Evolutionary conservation across 2,329 filamentous ascomycete genomes (phyloP), one percentile per base, ranked within the genome.

Genomic region (Aspergillus tubingensis): DNA sequence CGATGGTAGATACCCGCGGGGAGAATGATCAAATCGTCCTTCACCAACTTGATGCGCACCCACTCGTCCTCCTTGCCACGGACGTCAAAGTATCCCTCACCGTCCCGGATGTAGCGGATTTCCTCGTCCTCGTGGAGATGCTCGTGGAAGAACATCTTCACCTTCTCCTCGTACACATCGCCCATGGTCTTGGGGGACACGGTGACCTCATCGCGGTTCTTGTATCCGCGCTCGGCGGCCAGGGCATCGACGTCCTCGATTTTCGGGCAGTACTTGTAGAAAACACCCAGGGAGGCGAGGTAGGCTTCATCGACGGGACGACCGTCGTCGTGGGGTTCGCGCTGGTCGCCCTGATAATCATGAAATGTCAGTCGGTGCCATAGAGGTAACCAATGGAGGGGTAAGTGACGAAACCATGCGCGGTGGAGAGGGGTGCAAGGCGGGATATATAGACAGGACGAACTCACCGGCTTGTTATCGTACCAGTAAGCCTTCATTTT

Each of bases 61-160:
- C 95, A 99, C 66, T 90, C 87, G 72, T 98, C 94, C 19, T 85
- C 86, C 76, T 90, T 82, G 71, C 87, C 89, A 52, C 95, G 83
- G 3, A 99, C 93, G 77, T 99, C 95, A 74, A 99, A 99, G 77
- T 90, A 99, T 0, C 95, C 95, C 58, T 86, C 85, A 0, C 95
- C 95, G 62, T 89, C 93, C 32, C 92, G 83, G 67, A 99, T 93
- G 72, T 97, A 99, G 51, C 95, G 84, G 67, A 99, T 99, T 83
- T 99, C 95, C 80, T 99, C 95, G 69, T 99, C 95, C 81, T 99
- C 95, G 75, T 99, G 95, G 70, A 99, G 77, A 76, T 99, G 95
- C 83, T 99, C 95, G 70, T 90, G 77, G 81, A 98, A 99, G 82
- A 99, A 99, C 67, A 79, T 86, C 81, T 92, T 93, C 64, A 99